A percentile compares a stretch with the other conserved stretches of the same genome.
Conservation (phyloP, 148 eudicot genomes). For the Camellia sinensis region DNA sequence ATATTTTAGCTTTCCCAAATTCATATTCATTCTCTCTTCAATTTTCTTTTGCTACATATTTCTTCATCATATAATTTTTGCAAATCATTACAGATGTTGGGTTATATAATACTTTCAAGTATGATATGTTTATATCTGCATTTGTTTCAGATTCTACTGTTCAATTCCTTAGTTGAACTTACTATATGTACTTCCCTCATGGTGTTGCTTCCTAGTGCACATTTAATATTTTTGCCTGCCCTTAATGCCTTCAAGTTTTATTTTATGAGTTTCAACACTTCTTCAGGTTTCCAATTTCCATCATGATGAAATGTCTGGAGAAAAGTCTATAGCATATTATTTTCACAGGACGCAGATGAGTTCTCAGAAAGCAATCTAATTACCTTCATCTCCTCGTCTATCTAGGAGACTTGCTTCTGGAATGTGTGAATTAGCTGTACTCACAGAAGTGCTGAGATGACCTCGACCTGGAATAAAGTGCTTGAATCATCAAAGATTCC, state of each 20-base stretch:
- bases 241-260: neutral
- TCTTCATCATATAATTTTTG: neutral
- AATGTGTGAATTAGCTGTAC: constrained; percentile 15
- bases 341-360: constrained; percentile 15
- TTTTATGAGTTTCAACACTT: neutral
- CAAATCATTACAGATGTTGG: neutral
- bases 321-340: constrained; percentile 12
- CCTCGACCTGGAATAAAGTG: constrained; percentile 27
- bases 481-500: constrained; percentile 30
- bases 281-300: constrained; percentile 28
- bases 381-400: constrained; percentile 38
- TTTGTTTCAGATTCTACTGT: neutral
- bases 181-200: neutral
- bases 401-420: constrained; percentile 21
- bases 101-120: neutral
- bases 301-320: constrained; percentile 19
- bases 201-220: neutral
- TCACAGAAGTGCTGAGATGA: constrained; percentile 21
- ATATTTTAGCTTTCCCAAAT: too few species aligned
- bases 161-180: neutral
- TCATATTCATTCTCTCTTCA: too few species aligned
- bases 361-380: constrained; percentile 30
- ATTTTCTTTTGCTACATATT: neutral
- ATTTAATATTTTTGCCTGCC: neutral
- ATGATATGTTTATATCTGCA: neutral